Percentiles rank a stretch among this genome's conserved stretches.
Evolutionary conservation across 83 land plant genomes (phyloP).

Genomic region (Thuja plicata): DNA sequence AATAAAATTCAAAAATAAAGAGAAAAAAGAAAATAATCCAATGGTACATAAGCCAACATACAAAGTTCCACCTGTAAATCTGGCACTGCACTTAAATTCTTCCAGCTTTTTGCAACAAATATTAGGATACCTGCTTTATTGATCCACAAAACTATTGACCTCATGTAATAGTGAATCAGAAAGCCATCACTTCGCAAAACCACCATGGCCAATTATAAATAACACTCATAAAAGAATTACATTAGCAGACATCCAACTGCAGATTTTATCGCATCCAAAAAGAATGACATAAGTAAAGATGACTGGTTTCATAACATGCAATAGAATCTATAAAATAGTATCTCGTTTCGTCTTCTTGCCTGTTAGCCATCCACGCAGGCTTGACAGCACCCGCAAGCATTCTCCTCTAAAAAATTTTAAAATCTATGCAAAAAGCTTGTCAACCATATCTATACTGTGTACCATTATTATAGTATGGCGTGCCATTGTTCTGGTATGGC

Average conservation of each 20-base stretch:
- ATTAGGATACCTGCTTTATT: neutral
- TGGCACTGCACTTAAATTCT: neutral
- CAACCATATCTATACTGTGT: slow-evolving; percentile 34
- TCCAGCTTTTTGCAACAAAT: neutral
- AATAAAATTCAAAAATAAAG: neutral
- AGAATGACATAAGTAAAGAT: neutral
- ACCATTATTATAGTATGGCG: slow-evolving; percentile 55
- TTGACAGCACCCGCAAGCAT: neutral
- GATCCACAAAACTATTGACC: neutral
- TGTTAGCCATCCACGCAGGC: neutral
- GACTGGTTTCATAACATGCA: neutral
- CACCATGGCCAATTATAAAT: neutral
- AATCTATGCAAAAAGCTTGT: neutral
- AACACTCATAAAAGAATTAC: neutral
- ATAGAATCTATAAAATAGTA: neutral
- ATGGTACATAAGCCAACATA: neutral
- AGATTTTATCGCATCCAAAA: neutral
- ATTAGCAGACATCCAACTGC: neutral
- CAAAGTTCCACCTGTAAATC: neutral
- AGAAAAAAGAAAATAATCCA: neutral
- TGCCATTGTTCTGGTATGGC: slow-evolving; percentile 73
- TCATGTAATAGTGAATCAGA: neutral
- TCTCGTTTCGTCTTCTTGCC: neutral
- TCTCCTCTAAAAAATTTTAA: neutral
- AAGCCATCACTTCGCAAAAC: neutral